Base-by-base conservation (phyloP, 139 green algal species). In the Asterochloris sp. region DNA sequence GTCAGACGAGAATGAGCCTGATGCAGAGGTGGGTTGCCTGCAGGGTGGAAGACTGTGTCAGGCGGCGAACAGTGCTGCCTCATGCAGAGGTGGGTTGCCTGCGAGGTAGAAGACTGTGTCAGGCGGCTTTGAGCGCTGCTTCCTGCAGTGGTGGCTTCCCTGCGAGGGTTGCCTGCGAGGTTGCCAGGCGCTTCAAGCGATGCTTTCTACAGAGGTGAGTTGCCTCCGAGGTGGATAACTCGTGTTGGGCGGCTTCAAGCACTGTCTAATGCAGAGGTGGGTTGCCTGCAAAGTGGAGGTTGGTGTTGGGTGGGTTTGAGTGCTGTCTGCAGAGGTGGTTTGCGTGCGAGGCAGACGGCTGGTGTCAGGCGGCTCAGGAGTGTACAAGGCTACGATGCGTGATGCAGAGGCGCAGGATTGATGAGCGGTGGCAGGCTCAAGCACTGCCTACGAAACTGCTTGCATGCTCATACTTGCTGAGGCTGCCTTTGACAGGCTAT, bases 341-440 rank as follows among this genome's bases (percentile, higher is more conserved):
- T 8, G 21, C 17, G 66, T 71, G 66, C 19, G 4, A 71, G 17
- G 66, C 21, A 26, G 17, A 24, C 21, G 4, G 8, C 66, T 71
- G 66, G 66, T 71, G 66, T 26, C 66, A 71, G 66, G 66, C 21
- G 66, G 66, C 1, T 21, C 4, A 71, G 4, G 4, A 26, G 4
- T 71, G 66, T 24, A 71, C 4, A 71, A 71, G 66, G 66, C 66
- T 71, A 8, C 66, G 19, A 71, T 26, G 21, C 17, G 4, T 71
- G 21, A 10, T 21, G 17, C 17, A 26, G 19, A 47, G 13, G 60
- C 60, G 60, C 47, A 23, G 24, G 76, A 69, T 60, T 61, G 13
- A 80, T n/a, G n/a, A 80, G 76, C 54, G 68, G 76, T 29, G 23
- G 76, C 60, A 80, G 76, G 60, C 21, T 80, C 60, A 62, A 80